Percentiles rank a stretch among this genome's conserved stretches.
Conservation (phyloP, 257 asterid genomes). For the Ophiorrhiza pumila region DNA sequence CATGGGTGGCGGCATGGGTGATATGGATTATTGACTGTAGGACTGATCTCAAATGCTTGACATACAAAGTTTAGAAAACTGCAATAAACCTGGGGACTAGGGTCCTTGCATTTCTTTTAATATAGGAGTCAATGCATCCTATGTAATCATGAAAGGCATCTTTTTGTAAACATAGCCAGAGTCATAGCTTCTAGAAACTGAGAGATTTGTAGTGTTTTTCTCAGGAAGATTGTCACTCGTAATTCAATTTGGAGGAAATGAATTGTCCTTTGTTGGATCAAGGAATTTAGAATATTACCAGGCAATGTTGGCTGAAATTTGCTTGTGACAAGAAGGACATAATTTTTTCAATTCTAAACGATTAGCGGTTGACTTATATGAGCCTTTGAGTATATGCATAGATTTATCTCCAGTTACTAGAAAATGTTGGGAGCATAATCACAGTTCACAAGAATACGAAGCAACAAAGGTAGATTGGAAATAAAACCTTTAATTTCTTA, state of each 20-base stretch:
- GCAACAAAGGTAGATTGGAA: too few species aligned
- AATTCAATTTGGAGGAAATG: not conserved
- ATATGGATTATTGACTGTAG: constrained; percentile 58
- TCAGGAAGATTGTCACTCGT: not conserved
- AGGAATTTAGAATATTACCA: not conserved
- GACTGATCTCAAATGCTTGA: not conserved
- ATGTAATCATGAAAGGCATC: constrained; percentile 13
- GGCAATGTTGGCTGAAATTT: too few species aligned
- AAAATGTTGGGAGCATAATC: too few species aligned
- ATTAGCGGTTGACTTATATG: too few species aligned
- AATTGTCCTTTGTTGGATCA: not conserved
- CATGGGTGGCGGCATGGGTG: constrained; percentile 83
- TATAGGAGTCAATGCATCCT: not conserved
- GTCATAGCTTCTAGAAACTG: constrained; percentile 12
- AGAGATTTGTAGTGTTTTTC: constrained; percentile 8
- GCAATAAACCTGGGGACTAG: constrained; percentile 7
- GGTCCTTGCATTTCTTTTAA: not conserved
- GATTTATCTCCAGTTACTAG: not conserved
- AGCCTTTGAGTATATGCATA: too few species aligned
- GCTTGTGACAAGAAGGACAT: too few species aligned
- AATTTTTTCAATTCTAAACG: too few species aligned
- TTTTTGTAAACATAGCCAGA: constrained; percentile 16
- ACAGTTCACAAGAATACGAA: too few species aligned
- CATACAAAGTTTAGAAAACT: constrained; percentile 9
- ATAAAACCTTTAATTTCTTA: not conserved